Conservation (phyloP, 2,329 filamentous ascomycete genomes). For the Beauveria bassiana region DNA sequence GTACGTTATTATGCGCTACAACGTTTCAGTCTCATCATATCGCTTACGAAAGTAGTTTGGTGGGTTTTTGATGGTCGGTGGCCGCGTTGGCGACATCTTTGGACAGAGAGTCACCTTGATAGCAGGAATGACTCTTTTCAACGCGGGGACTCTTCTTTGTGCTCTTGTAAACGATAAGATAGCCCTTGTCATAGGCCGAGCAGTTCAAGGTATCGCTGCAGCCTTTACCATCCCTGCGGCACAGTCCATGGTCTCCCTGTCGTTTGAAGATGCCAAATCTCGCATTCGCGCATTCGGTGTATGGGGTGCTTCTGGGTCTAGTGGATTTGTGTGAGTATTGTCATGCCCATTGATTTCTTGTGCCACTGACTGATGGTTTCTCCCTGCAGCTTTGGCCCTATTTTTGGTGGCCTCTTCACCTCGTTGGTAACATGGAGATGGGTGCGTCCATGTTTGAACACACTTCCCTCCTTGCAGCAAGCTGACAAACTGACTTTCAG, state of each 20-base stretch:
- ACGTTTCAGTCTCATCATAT: not conserved
- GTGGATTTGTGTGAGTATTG: constrained; percentile 10
- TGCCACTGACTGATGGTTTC: not conserved
- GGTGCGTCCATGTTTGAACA: not conserved
- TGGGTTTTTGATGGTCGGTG: constrained; percentile 12
- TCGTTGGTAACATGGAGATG: constrained; percentile 12
- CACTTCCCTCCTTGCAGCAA: not conserved
- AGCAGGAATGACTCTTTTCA: constrained; percentile 11
- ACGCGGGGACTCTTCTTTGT: constrained; percentile 5
- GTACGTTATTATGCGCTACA: not conserved
- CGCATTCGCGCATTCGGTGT: constrained; percentile 12
- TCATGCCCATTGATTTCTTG: not conserved
- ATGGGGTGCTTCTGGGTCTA: constrained; percentile 13
- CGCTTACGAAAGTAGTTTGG: constrained; percentile 4
- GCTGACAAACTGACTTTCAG: not conserved
- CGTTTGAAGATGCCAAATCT: constrained; percentile 5
- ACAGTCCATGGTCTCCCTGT: constrained; percentile 12
- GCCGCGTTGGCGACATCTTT: constrained; percentile 13
- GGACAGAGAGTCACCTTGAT: constrained; percentile 9
- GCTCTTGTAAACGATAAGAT: constrained; percentile 6
- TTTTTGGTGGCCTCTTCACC: constrained; percentile 12
- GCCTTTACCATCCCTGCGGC: constrained; percentile 13
- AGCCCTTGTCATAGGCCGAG: constrained; percentile 8
- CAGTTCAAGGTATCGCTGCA: constrained; percentile 11
- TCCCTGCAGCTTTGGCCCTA: constrained; percentile 9